Base-by-base conservation (phyloP, 345 rosid species). In the Streptanthus diversifolius region DNA sequence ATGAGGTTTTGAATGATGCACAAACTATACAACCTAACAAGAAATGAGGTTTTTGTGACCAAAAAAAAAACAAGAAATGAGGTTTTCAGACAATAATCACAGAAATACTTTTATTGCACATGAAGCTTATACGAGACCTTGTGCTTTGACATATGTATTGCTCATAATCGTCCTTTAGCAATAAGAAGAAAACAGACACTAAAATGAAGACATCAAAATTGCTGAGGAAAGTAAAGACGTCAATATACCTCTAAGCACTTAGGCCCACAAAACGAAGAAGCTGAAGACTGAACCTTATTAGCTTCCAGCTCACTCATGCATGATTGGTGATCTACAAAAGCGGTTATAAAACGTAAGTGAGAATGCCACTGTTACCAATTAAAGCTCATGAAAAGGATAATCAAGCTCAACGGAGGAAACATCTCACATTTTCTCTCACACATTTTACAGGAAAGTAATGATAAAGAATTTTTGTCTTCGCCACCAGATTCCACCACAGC, bases 391-490 rank as follows among this genome's bases (percentile, higher is more conserved):
- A 35, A 35, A 29, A 49, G 63, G 3, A 22, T 13, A 48, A 41
- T 24, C 48, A 70, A 68, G 25, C 49, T 53, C 43, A 63, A 67
- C 24, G 45, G 62, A 70, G 47, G 41, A 76, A 73, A 51, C 51
- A 56, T 73, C 75, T 70, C 52, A 95, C 98, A 95, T 90, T 75
- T 92, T 81, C 85, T 89, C 85, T 90, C 95, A 59, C 98, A 95
- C 81, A 89, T 74, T 76, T 63, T 71, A 79, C 99, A 92, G 29
- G 84, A 62, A 63, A 60, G 71, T 35, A 77, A 55, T 22, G 55
- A 73, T 47, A 60, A 37, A 66, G 45, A 54, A 66, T 55, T 75
- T 37, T 43, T 17, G 43, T 74, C 81, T 48, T 45, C 80, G 74
- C 77, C 67, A 58, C 52, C 61, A 81, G 73, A 47, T 61, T 77